Base-by-base conservation (phyloP, 805 yeast genomes). In the Schwanniomyces sp. region DNA sequence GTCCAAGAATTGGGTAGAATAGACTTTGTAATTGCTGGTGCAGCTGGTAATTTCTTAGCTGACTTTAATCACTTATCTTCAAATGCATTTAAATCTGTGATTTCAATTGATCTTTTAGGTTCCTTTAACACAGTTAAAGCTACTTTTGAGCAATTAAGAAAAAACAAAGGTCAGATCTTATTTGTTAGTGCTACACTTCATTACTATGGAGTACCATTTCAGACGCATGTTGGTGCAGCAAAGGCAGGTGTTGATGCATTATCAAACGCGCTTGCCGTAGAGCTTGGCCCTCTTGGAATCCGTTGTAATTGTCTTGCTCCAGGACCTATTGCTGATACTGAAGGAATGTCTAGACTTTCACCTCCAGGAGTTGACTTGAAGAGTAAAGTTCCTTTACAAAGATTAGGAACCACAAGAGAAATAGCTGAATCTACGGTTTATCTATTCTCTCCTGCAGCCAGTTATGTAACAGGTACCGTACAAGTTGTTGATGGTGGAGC, bases 221-320 rank as follows among this genome's bases (percentile, higher is more conserved):
- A 92, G 68, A 59, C 83, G 5, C 97, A 92, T 59, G 97, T 91
- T 3, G 86, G 91, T 5, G 97, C 97, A 0, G 97, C 97, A 2
- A 92, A 92, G 68, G 96, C 97, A 1, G 98, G 97, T 24, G 78
- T 92, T 37, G 98, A 92, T 64, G 95, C 97, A 3, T 72, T 91
- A 32, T 82, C 89, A 25, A 84, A 86, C 53, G 85, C 91, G 1
- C 68, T 91, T 49, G 96, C 97, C 1, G 94, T 91, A 5, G 98
- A 91, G 67, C 74, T 89, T 46, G 97, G 97, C 1, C 96, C 97
- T 2, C 63, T 88, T 46, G 97, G 97, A 5, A 78, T 91, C 39
- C 79, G 94, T 47, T 79, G 84, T 40, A 91, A 92, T 64, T 82
- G 88, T 59, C 80, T 91, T 56, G 97, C 97, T 2, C 98, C 98